phyloP scores from a whole-genome alignment of 331 rosid genomes.

The Ulmus americana region DNA sequence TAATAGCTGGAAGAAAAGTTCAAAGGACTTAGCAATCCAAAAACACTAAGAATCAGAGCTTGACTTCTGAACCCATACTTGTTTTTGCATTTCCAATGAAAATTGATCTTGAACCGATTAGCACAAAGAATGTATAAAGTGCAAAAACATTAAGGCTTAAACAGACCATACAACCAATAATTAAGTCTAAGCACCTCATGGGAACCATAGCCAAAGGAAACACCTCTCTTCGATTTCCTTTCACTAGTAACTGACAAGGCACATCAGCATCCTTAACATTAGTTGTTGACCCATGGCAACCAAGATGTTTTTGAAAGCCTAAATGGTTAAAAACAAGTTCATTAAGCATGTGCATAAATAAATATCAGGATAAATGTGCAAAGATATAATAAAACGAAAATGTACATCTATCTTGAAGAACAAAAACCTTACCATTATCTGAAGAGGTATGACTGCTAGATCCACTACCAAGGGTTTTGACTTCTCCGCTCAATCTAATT shows the following conservation, averaged over 20 bases:
- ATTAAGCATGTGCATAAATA: constrained; percentile 11
- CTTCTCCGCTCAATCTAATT: constrained; percentile 40
- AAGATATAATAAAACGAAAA: neutral
- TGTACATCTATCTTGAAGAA: neutral
- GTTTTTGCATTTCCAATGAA: constrained; percentile 57
- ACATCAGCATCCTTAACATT: constrained; percentile 49
- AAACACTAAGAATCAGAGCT: constrained; percentile 61
- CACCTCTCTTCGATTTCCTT: constrained; percentile 58
- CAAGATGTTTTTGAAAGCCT: constrained; percentile 56
- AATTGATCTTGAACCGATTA: constrained; percentile 9
- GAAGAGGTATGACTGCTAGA: constrained; percentile 35
- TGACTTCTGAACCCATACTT: constrained; percentile 90
- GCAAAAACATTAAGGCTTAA: neutral
- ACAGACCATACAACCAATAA: constrained; percentile 12
- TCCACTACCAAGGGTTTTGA: constrained; percentile 37
- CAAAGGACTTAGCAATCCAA: constrained; percentile 35
- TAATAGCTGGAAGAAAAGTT: neutral
- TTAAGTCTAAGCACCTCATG: constrained; percentile 50
- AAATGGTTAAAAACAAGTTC: constrained; percentile 17
- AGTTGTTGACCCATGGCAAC: constrained; percentile 54
- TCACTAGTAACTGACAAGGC: constrained; percentile 40
- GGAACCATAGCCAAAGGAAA: constrained; percentile 50
- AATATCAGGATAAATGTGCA: neutral
- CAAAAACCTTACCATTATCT: constrained; percentile 54
- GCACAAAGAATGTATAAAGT: constrained; percentile 3